A percentile compares a stretch with the other conserved stretches of the same genome.
Conservation (phyloP, 2,329 filamentous ascomycete genomes). For the Scleromitrula shiraiana region DNA sequence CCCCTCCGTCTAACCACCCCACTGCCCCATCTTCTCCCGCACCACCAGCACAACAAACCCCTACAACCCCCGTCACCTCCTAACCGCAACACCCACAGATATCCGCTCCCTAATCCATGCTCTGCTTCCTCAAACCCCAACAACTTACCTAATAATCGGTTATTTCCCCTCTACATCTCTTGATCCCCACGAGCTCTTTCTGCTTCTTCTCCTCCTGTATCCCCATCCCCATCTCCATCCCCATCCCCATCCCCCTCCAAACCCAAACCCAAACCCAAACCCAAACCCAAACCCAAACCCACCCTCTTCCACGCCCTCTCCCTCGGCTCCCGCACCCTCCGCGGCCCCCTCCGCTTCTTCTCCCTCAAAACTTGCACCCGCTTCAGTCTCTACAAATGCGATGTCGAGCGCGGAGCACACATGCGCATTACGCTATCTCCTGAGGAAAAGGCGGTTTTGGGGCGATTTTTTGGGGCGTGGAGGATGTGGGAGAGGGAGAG, state of each 20-base stretch:
- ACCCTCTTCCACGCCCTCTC: not conserved
- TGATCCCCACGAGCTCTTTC: slow-evolving; percentile 1
- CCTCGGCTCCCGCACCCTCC: not conserved
- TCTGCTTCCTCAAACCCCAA: not conserved
- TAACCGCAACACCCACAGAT: not conserved
- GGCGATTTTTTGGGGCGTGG: not conserved
- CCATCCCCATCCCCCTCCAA: too few relatives aligned
- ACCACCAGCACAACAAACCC: too few relatives aligned
- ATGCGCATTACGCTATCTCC: not conserved
- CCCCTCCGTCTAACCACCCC: too few relatives aligned
- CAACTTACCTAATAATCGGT: not conserved
- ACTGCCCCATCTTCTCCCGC: too few relatives aligned
- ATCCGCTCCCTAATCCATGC: not conserved
- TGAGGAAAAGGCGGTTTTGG: not conserved
- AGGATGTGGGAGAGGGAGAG: too few relatives aligned
- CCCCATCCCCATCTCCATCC: too few relatives aligned
- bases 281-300: too few relatives aligned
- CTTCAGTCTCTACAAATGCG: not conserved
- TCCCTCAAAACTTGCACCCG: not conserved
- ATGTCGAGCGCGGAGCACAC: not conserved
- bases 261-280: too few relatives aligned
- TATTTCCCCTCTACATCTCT: slow-evolving; percentile 1
- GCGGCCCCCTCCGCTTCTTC: not conserved
- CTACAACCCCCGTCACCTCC: not conserved
- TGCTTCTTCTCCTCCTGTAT: not conserved